Evolutionary conservation across 2,329 filamentous ascomycete genomes (phyloP).

Genomic region (Torrubiellomyces zombiae): DNA sequence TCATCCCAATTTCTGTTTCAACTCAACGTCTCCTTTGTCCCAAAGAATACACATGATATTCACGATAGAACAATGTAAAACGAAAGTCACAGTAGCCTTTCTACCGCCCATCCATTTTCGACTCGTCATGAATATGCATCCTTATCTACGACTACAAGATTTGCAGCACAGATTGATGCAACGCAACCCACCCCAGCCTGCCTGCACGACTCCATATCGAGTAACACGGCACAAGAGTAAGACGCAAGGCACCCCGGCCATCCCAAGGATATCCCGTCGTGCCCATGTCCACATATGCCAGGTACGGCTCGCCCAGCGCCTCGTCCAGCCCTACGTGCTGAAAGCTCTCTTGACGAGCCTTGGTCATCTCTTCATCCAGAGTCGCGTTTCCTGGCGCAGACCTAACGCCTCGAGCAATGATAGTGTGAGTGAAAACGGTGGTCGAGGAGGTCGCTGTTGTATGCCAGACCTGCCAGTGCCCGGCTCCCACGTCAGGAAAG

Average conservation of each 20-base stretch:
- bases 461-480: slow-evolving; percentile 15
- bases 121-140: no score
- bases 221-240: slow-evolving; percentile 17
- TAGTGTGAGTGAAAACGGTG: no score
- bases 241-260: slow-evolving; percentile 1
- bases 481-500: slow-evolving; percentile 5
- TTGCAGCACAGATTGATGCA: no score
- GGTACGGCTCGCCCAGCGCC: slow-evolving; percentile 10
- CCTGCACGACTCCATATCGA: slow-evolving; percentile 18
- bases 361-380: slow-evolving; percentile 7
- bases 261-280: slow-evolving; percentile 7
- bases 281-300: slow-evolving; percentile 15
- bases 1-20: no score
- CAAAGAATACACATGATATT: no score
- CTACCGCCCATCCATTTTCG: no score
- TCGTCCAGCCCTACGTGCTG: slow-evolving; percentile 6
- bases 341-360: slow-evolving; percentile 10
- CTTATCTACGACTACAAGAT: no score
- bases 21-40: no score
- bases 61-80: no score
- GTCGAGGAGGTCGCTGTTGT: slow-evolving; percentile 10
- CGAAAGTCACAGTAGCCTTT: no score
- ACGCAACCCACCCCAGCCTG: slow-evolving; percentile 15
- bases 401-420: no score
- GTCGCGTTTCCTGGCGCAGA: no score